Evolutionary conservation across 805 yeast genomes (phyloP).

Genomic region (Sungouiella thailandica): DNA sequence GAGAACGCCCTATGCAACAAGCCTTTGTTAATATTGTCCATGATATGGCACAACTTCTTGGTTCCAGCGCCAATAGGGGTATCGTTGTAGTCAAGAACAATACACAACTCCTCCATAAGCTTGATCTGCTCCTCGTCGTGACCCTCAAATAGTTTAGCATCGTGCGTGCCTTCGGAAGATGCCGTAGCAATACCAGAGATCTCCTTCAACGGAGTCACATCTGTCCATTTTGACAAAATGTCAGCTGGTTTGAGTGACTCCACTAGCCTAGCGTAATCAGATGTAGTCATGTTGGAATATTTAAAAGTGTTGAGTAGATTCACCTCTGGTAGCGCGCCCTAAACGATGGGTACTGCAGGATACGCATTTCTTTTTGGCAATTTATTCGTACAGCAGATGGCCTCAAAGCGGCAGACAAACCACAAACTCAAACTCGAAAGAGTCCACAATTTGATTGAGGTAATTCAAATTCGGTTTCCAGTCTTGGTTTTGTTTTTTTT

Average conservation of each 20-base stretch:
- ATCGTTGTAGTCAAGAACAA: conserved; percentile 86
- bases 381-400: too few relatives aligned
- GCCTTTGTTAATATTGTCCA: conserved; percentile 83
- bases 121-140: conserved; percentile 92
- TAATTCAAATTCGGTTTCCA: too few relatives aligned
- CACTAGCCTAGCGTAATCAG: conserved; percentile 49
- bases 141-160: conserved; percentile 61
- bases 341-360: too few relatives aligned
- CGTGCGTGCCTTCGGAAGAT: conserved; percentile 11
- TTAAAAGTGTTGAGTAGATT: too few relatives aligned
- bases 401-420: too few relatives aligned
- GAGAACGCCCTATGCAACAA: conserved; percentile 93
- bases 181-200: conserved; percentile 56
- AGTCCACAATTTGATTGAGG: too few relatives aligned
- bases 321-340: too few relatives aligned
- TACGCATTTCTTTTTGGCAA: too few relatives aligned
- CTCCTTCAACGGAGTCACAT: conserved; percentile 56
- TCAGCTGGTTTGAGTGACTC: conserved; percentile 43
- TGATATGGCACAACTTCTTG: conserved; percentile 82
- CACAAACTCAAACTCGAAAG: too few relatives aligned
- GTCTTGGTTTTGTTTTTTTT: too few relatives aligned
- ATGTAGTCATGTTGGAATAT: too few relatives aligned
- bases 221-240: conserved; percentile 57
- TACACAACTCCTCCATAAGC: conserved; percentile 94
- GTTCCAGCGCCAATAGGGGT: conserved; percentile 89